phyloP scores from a whole-genome alignment of 2,329 filamentous ascomycete genomes.

The Cladosporium halotolerans region DNA sequence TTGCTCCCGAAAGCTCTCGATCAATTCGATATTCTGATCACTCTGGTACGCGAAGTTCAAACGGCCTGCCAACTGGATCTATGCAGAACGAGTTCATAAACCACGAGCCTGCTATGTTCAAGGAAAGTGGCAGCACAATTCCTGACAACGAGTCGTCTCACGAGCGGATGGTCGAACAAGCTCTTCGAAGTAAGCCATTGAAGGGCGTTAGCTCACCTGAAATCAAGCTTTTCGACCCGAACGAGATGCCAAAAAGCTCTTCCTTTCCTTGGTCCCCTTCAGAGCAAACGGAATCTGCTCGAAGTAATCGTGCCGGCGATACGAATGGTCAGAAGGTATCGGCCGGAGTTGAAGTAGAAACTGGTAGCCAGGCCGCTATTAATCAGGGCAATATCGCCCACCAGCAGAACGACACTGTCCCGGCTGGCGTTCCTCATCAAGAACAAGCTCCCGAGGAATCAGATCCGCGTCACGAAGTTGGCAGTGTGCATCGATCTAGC shows the following conservation, averaged over 20 bases:
- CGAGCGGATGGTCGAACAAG: constrained; percentile 34
- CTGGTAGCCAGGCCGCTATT: neutral
- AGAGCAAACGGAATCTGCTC: constrained; percentile 10
- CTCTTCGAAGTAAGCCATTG: constrained; percentile 21
- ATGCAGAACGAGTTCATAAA: constrained; percentile 31
- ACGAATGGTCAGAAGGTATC: neutral
- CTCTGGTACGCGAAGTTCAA: constrained; percentile 15
- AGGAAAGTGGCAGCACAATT: constrained; percentile 37
- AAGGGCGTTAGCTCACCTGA: neutral
- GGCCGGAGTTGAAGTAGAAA: neutral
- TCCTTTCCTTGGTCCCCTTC: constrained; percentile 24
- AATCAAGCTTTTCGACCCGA: constrained; percentile 1
- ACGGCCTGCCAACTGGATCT: constrained; percentile 27
- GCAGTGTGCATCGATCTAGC: neutral
- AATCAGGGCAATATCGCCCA: neutral
- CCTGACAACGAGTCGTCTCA: constrained; percentile 37
- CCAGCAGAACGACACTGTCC: neutral
- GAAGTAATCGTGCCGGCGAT: neutral
- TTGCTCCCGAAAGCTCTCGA: constrained; percentile 13
- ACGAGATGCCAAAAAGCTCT: constrained; percentile 16
- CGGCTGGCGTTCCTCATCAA: neutral
- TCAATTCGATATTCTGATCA: constrained; percentile 19
- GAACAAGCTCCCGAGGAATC: neutral
- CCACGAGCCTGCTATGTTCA: constrained; percentile 38
- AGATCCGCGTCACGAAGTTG: neutral